A percentile compares a stretch with the other conserved stretches of the same genome.
phyloP scores from a whole-genome alignment of 1,284 basidiomycete species.

The Trichosporon ovoides region DNA sequence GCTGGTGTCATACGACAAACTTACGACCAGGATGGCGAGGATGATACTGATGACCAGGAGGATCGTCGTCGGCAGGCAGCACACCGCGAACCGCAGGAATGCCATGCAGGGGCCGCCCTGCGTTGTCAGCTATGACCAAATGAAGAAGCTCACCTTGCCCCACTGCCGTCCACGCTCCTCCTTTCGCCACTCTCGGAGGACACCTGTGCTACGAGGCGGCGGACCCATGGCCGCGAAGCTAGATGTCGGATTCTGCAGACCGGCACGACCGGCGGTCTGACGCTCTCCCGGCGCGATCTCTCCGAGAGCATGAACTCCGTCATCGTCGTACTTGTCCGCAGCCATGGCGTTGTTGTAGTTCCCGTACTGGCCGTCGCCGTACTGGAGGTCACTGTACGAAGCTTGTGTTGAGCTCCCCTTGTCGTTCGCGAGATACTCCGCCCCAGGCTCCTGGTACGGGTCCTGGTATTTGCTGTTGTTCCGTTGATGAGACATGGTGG shows the following conservation, averaged over 20 bases:
- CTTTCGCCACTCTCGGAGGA: constrained; percentile 49
- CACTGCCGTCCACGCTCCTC: constrained; percentile 48
- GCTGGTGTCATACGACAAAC: constrained; percentile 26
- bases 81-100: constrained; percentile 42
- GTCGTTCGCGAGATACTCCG: constrained; percentile 16
- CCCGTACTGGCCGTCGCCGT: constrained; percentile 11
- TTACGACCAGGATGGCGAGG: constrained; percentile 65
- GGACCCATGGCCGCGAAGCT: constrained; percentile 42
- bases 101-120: constrained; percentile 38
- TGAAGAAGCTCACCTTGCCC: constrained; percentile 36
- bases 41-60: constrained; percentile 62
- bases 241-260: constrained; percentile 26
- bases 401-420: background rate
- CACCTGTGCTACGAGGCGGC: constrained; percentile 47
- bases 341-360: constrained; percentile 15
- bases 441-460: constrained; percentile 16
- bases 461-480: constrained; percentile 20
- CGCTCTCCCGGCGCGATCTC: constrained; percentile 21
- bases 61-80: constrained; percentile 48
- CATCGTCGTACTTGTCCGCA: constrained; percentile 28
- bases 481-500: constrained; percentile 14
- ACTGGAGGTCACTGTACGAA: background rate
- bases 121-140: constrained; percentile 4
- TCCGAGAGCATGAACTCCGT: constrained; percentile 13
- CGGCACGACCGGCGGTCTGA: constrained; percentile 32